phyloP scores from a whole-genome alignment of 163 green algal species.

The Scenedesmus sp. region DNA sequence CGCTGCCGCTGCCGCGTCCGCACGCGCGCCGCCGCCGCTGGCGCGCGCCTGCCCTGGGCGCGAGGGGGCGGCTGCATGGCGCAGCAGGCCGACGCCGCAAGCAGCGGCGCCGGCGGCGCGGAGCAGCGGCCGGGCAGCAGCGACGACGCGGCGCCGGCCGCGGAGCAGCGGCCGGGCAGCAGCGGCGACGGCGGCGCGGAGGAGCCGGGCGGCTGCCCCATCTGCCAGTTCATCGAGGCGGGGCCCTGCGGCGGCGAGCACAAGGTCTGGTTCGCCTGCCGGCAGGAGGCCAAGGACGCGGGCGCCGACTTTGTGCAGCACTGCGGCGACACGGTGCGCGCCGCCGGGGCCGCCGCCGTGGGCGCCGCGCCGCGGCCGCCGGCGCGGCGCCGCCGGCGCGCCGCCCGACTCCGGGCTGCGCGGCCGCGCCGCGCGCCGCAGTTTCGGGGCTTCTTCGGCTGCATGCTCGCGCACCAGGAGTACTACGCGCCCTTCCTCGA shows the following conservation, averaged over 20 bases:
- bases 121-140: too few species aligned
- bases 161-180: background rate
- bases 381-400: too few species aligned
- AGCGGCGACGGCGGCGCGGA: constrained; percentile 28
- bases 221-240: constrained; percentile 62
- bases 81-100: too few species aligned
- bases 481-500: constrained; percentile 48
- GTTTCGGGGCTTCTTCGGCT: constrained; percentile 44
- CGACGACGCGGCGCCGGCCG: too few species aligned
- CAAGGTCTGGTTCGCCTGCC: constrained; percentile 49
- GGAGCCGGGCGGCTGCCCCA: constrained; percentile 45
- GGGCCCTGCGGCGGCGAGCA: constrained; percentile 50
- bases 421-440: too few species aligned
- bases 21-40: too few species aligned
- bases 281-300: constrained; percentile 36
- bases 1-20: too few species aligned
- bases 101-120: too few species aligned
- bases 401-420: too few species aligned
- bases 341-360: background rate
- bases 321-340: constrained; percentile 25
- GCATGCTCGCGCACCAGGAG: constrained; percentile 38
- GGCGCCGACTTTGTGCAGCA: constrained; percentile 43
- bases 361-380: too few species aligned
- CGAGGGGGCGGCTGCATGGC: too few species aligned
- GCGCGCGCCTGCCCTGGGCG: too few species aligned